These are phyloP conservation scores for Neoboletus brunneissimus DNA, from an alignment of 768 basidiomycete genomes.

Conservation along the genomic window DNA sequence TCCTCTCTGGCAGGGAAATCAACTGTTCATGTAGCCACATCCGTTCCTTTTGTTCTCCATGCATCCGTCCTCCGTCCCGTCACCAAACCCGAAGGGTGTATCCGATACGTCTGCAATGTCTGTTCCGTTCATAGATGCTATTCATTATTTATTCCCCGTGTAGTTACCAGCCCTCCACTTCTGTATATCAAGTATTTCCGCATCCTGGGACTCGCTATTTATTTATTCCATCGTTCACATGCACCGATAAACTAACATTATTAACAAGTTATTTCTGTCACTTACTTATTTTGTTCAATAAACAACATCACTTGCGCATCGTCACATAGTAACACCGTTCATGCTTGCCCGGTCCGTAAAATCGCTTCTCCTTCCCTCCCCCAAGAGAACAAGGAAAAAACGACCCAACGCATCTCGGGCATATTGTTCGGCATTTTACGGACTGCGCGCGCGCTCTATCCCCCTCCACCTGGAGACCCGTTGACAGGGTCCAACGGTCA, in stretches of 20 bases:
- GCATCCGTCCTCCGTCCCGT: background rate
- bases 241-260: background rate
- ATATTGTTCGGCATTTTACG: background rate
- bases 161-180: background rate
- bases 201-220: background rate
- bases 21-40: background rate
- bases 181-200: background rate
- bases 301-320: background rate
- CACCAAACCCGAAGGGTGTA: background rate
- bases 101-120: background rate
- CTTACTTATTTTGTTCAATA: too few relatives aligned
- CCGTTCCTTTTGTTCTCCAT: background rate
- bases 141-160: background rate
- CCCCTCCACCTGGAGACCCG: background rate
- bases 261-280: background rate
- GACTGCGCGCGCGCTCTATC: background rate
- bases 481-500: background rate
- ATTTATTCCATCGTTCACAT: background rate
- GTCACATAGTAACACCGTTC: background rate
- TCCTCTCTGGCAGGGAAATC: background rate
- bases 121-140: background rate
- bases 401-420: background rate
- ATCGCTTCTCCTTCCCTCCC: background rate
- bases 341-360: background rate
- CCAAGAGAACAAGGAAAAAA: background rate